A percentile compares a stretch with the other conserved stretches of the same genome.
phyloP scores from a whole-genome alignment of 2,329 filamentous ascomycete genomes.

The Fusarium albosuccineum region DNA sequence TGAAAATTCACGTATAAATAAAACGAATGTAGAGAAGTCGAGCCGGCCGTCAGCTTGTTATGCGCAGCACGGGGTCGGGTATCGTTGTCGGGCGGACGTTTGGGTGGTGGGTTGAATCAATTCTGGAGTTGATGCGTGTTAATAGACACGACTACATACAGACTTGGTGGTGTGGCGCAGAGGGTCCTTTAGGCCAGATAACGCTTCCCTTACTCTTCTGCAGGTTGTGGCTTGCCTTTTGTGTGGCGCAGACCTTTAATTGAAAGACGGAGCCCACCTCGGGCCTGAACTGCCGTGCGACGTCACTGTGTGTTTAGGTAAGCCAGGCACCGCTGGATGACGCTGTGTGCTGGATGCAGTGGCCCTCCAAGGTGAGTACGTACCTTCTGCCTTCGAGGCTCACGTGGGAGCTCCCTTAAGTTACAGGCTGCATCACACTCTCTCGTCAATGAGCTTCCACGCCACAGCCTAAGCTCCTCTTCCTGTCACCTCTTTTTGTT shows the following conservation, averaged over 20 bases:
- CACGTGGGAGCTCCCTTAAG: slow-evolving; percentile 11
- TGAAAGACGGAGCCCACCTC: slow-evolving; percentile 2
- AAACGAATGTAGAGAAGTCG: slow-evolving; percentile 32
- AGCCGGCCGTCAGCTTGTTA: slow-evolving; percentile 17
- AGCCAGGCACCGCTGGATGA: slow-evolving; percentile 49
- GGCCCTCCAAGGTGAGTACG: slow-evolving; percentile 19
- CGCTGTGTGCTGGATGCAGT: slow-evolving; percentile 25
- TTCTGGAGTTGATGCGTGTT: not conserved
- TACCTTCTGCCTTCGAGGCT: slow-evolving; percentile 18
- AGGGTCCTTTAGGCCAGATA: not conserved
- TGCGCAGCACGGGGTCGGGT: not conserved
- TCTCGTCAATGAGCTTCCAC: slow-evolving; percentile 38
- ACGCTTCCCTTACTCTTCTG: not conserved
- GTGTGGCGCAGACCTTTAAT: slow-evolving; percentile 22
- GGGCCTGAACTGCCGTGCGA: slow-evolving; percentile 29
- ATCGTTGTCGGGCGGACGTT: not conserved
- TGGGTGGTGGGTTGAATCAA: not conserved
- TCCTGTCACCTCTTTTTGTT: not conserved
- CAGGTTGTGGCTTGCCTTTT: slow-evolving; percentile 20
- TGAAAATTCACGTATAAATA: slow-evolving; percentile 4
- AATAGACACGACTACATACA: not conserved
- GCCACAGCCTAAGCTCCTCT: slow-evolving; percentile 25
- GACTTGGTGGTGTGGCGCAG: slow-evolving; percentile 10
- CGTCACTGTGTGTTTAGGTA: slow-evolving; percentile 38
- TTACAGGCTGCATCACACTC: not conserved